Evolutionary conservation across 352 stramenopile genomes (phyloP).

Genomic region (Pythium phragmitis): DNA sequence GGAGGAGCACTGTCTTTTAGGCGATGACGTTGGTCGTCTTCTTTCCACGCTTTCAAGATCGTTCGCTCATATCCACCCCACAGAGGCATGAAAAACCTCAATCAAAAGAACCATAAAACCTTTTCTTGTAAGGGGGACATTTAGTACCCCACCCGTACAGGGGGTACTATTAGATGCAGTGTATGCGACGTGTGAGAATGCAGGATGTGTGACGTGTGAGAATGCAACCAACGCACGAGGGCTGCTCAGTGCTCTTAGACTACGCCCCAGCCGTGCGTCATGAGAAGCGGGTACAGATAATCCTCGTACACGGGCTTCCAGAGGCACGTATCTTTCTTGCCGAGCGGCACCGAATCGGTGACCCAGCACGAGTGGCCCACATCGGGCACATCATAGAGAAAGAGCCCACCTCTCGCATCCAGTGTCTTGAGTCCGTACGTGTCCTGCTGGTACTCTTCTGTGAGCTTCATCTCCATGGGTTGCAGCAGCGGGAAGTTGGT

Average conservation of each 20-base stretch:
- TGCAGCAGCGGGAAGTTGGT: conserved; percentile 32
- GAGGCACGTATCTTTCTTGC: conserved; percentile 16
- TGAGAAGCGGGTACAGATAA: conserved; percentile 19
- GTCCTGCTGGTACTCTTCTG: conserved; percentile 39
- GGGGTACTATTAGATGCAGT: not conserved
- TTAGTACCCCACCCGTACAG: not conserved
- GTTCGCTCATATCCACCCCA: conserved; percentile 20
- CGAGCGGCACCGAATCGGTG: conserved; percentile 13
- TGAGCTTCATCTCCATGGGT: conserved; percentile 34
- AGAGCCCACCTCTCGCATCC: conserved; percentile 26
- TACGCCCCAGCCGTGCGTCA: not conserved
- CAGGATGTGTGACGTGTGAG: not conserved
- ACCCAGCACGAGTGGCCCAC: conserved; percentile 39
- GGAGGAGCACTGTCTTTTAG: not conserved
- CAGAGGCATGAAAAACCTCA: conserved; percentile 1
- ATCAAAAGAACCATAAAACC: not conserved
- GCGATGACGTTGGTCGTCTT: not conserved
- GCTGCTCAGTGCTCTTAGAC: not conserved
- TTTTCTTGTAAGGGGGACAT: not conserved
- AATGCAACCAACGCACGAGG: not conserved
- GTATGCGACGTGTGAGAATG: conserved; percentile 8
- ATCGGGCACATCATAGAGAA: conserved; percentile 23
- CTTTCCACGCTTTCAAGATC: conserved; percentile 22
- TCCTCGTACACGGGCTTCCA: conserved; percentile 44
- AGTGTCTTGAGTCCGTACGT: conserved; percentile 39